Evolutionary conservation across 306 rosid species (phyloP), one percentile per base, ranked within the genome.

Genomic region (Vigna nakashimae): DNA sequence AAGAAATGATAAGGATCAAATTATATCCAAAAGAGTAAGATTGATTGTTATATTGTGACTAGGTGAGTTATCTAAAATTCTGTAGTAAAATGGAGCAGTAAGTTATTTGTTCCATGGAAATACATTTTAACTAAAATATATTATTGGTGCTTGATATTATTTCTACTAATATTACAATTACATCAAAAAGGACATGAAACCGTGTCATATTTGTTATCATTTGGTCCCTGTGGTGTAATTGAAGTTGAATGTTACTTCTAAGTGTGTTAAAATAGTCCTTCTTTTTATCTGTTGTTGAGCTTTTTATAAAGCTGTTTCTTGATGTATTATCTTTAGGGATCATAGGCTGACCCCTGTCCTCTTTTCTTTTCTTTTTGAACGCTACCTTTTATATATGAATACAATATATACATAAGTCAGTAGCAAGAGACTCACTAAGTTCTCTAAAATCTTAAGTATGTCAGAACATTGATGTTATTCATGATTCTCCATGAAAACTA

Each of bases 181-280:
- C 78, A 17, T 80, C 43, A 42, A 53, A 26, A 58, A n/a, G 32
- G 71, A 67, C 12, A 48, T 48, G 63, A 24, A 80, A 11, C 48
- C 49, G 17, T 80, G 53, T 66, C 67, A 51, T 22, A 43, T 65
- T 73, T 65, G 62, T 64, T 65, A 13, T 42, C 46, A 9, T 58
- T n/a, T 70, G 16, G 43, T 70, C 65, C 43, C 36, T 59, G 7
- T 65, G 49, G 36, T 49, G 13, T 65, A 26, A 40, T 50, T 57
- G 42, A 70, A 45, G 48, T 45, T 72, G 24, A 71, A 75, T 42
- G 17, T 53, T 75, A 18, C 43, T 70, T 75, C 59, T 42, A 42
- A 7, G 3, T 40, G 45, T 42, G 46, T 42, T 42, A 42, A 42
- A 42, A 9, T 42, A 9, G 2, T 7, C 46, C 13, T 9, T 42